Evolutionary conservation across 75 land plant species (phyloP).

Genomic region (Sequoiadendron giganteum): DNA sequence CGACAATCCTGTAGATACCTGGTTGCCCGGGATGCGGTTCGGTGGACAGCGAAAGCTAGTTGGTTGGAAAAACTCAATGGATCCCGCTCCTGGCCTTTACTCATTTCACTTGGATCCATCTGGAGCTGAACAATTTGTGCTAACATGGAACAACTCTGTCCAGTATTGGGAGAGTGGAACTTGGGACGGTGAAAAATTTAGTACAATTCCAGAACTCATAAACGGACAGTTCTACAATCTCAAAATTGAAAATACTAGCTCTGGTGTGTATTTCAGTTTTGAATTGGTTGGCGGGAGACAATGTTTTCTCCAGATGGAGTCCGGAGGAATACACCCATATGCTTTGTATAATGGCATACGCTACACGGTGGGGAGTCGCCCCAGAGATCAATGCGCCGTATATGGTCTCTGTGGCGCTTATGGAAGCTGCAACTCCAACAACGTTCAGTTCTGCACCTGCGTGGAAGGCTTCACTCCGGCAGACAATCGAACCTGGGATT

Average conservation of each 20-base stretch:
- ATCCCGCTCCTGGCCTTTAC: conserved; percentile 35
- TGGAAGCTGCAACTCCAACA: conserved; percentile 19
- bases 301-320: conserved; percentile 26
- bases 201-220: conserved; percentile 6
- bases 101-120: conserved; percentile 8
- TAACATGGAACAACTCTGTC: conserved; percentile 13
- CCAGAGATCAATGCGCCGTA: conserved; percentile 23
- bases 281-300: not conserved
- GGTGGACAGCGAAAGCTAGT: conserved; percentile 16
- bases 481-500: conserved; percentile 11
- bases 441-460: conserved; percentile 26
- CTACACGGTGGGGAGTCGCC: conserved; percentile 6
- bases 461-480: conserved; percentile 28
- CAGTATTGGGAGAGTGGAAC: conserved; percentile 31
- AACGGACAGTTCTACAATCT: not conserved
- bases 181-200: conserved; percentile 29
- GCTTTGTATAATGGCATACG: conserved; percentile 17
- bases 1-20: conserved; percentile 54
- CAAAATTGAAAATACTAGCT: not conserved
- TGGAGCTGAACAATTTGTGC: not conserved
- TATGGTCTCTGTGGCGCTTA: conserved; percentile 31
- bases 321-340: conserved; percentile 19
- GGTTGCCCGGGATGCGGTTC: conserved; percentile 54
- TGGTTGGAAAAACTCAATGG: conserved; percentile 25
- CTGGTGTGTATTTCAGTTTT: not conserved